Conservation (phyloP, 1,284 basidiomycete genomes). For the Apiotrichum siamense region DNA sequence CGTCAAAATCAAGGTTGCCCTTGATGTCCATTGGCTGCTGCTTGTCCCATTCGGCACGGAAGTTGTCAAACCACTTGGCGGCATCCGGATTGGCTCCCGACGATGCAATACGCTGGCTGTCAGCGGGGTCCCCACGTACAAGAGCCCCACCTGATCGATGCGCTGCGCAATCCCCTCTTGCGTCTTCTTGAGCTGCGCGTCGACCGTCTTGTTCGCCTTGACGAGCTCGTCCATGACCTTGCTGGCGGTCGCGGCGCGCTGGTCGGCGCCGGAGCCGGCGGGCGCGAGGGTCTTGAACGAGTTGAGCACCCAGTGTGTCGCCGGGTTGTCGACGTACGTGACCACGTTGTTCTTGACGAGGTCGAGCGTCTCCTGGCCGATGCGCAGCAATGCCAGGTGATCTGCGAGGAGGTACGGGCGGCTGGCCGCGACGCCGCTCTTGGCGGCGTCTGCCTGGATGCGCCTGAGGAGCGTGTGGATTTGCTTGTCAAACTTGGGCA, state of each 20-base stretch:
- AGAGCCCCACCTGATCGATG: slow-evolving; percentile 10
- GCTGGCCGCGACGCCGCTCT: not conserved
- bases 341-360: slow-evolving; percentile 2
- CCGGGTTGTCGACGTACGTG: slow-evolving; percentile 14
- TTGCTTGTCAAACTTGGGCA: slow-evolving; percentile 5
- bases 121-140: not conserved
- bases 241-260: slow-evolving; percentile 3
- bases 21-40: slow-evolving; percentile 5
- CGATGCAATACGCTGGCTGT: not conserved
- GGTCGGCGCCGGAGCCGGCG: not conserved
- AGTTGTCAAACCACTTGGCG: slow-evolving; percentile 8
- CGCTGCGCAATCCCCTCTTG: slow-evolving; percentile 7
- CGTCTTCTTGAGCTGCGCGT: slow-evolving; percentile 2
- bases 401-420: slow-evolving; percentile 9
- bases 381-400: slow-evolving; percentile 10
- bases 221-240: slow-evolving; percentile 7
- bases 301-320: slow-evolving; percentile 12
- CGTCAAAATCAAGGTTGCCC: slow-evolving; percentile 13
- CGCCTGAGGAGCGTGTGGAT: slow-evolving; percentile 7
- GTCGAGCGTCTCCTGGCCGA: slow-evolving; percentile 4
- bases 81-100: slow-evolving; percentile 3
- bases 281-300: slow-evolving; percentile 3
- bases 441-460: not conserved
- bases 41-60: slow-evolving; percentile 9
- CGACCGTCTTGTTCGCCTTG: not conserved